These are phyloP conservation scores for Chrysosporium keratinophilum DNA, from an alignment of 2,329 filamentous ascomycete genomes.

Conservation along the genomic window DNA sequence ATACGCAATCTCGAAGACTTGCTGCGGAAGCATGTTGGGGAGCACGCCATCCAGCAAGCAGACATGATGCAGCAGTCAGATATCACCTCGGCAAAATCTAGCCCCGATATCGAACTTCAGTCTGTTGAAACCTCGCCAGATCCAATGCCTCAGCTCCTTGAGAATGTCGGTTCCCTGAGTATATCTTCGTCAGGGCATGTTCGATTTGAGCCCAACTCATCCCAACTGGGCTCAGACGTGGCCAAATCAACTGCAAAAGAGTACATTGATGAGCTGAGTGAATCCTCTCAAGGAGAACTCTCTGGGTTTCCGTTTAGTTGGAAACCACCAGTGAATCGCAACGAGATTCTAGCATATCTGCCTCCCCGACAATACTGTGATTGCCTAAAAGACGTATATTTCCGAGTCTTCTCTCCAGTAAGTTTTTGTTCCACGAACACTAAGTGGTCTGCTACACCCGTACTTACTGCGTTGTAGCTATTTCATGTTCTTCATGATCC, in stretches of 20 bases:
- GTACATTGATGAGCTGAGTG: conserved; percentile 22
- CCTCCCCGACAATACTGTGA: conserved; percentile 31
- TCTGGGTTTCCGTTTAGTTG: conserved; percentile 26
- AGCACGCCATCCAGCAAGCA: conserved; percentile 15
- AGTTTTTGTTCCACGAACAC: conserved; percentile 8
- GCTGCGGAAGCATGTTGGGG: conserved; percentile 27
- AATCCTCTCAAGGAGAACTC: conserved; percentile 26
- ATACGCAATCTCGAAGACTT: conserved; percentile 30
- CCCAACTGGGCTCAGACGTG: conserved; percentile 26
- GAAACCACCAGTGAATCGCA: conserved; percentile 21
- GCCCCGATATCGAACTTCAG: conserved; percentile 1
- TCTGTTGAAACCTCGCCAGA: conserved; percentile 14
- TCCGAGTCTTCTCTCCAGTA: conserved; percentile 33
- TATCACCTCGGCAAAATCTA: not conserved
- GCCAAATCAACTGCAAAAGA: conserved; percentile 21
- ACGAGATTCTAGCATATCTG: conserved; percentile 26
- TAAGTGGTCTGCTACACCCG: not conserved
- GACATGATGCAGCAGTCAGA: conserved; percentile 3
- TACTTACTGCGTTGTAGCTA: conserved; percentile 17
- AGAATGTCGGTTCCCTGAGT: conserved; percentile 24
- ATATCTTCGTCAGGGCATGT: conserved; percentile 29
- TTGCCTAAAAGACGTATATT: conserved; percentile 29
- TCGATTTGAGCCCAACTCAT: conserved; percentile 28
- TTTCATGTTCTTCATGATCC: conserved; percentile 36
- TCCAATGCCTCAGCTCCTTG: conserved; percentile 18